These are phyloP conservation scores for Exutisphaerella laricina DNA, from an alignment of 2,329 filamentous ascomycete species.

Conservation along the genomic window DNA sequence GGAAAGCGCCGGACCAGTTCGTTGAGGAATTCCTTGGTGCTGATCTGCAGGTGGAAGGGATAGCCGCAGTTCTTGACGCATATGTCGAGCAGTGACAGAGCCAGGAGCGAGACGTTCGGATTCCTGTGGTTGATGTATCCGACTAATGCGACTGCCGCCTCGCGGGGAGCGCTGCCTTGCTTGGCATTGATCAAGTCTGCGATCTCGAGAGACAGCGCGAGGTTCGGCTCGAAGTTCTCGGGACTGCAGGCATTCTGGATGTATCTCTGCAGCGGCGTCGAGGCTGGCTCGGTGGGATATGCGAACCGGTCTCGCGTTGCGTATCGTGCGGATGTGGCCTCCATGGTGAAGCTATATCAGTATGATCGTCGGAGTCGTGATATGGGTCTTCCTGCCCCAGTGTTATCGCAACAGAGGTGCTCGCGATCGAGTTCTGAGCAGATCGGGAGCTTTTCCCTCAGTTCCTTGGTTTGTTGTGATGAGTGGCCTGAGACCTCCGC, in stretches of 20 bases:
- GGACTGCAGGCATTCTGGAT: conserved; percentile 95
- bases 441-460: neutral
- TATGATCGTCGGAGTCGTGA: conserved; percentile 2
- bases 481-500: too few relatives aligned
- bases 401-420: neutral
- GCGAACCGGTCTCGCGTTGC: conserved; percentile 91
- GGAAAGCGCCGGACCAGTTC: conserved; percentile 95
- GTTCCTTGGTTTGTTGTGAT: too few relatives aligned
- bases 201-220: conserved; percentile 94
- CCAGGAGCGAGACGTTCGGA: conserved; percentile 85
- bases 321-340: conserved; percentile 92
- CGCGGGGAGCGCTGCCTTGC: conserved; percentile 90
- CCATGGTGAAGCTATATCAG: conserved; percentile 53
- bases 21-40: conserved; percentile 98
- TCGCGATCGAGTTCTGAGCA: neutral
- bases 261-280: conserved; percentile 87
- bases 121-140: conserved; percentile 96
- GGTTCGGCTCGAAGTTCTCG: conserved; percentile 96
- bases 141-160: conserved; percentile 89
- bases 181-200: conserved; percentile 94
- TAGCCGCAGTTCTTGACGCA: conserved; percentile 99
- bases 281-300: conserved; percentile 69
- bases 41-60: conserved; percentile 96
- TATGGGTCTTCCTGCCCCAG: conserved; percentile 13
- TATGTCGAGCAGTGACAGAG: conserved; percentile 87